A percentile compares a stretch with the other conserved stretches of the same genome.
Evolutionary conservation across 2,329 filamentous ascomycete species (phyloP).

Genomic region (Neofusicoccum umdonicola): DNA sequence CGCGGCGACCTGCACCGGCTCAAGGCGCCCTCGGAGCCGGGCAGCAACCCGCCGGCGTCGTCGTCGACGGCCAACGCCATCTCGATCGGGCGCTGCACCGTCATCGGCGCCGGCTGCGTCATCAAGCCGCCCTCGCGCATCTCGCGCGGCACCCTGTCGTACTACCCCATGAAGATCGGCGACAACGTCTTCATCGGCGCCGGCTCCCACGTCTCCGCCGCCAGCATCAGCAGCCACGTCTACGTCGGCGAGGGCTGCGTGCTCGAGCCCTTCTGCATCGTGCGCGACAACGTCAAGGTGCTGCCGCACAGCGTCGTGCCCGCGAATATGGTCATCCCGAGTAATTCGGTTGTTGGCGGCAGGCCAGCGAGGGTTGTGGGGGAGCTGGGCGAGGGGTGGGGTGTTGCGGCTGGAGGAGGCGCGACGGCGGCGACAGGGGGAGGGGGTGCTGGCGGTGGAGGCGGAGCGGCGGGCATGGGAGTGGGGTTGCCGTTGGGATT

Average conservation of each 20-base stretch:
- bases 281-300: slow-evolving; percentile 90
- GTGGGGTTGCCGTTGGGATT: slow-evolving; percentile 36
- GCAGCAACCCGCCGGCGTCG: slow-evolving; percentile 29
- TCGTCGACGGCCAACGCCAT: slow-evolving; percentile 57
- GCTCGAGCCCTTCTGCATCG: slow-evolving; percentile 81
- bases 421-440: slow-evolving; percentile 26
- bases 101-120: slow-evolving; percentile 74
- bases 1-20: slow-evolving; percentile 75
- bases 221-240: slow-evolving; percentile 79
- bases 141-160: slow-evolving; percentile 71
- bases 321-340: slow-evolving; percentile 85
- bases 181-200: slow-evolving; percentile 89
- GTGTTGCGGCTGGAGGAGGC: slow-evolving; percentile 31
- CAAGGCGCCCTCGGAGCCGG: slow-evolving; percentile 32
- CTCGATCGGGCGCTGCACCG: slow-evolving; percentile 86
- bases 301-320: slow-evolving; percentile 82
- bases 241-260: slow-evolving; percentile 76
- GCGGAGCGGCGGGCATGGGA: slow-evolving; percentile 39
- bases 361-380: slow-evolving; percentile 48
- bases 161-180: slow-evolving; percentile 87
- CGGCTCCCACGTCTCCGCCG: slow-evolving; percentile 73
- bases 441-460: slow-evolving; percentile 17
- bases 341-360: slow-evolving; percentile 80
- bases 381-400: slow-evolving; percentile 53
- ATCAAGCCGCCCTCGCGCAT: slow-evolving; percentile 80